Conservation (phyloP, 345 rosid species). For the Clausena lansium region DNA sequence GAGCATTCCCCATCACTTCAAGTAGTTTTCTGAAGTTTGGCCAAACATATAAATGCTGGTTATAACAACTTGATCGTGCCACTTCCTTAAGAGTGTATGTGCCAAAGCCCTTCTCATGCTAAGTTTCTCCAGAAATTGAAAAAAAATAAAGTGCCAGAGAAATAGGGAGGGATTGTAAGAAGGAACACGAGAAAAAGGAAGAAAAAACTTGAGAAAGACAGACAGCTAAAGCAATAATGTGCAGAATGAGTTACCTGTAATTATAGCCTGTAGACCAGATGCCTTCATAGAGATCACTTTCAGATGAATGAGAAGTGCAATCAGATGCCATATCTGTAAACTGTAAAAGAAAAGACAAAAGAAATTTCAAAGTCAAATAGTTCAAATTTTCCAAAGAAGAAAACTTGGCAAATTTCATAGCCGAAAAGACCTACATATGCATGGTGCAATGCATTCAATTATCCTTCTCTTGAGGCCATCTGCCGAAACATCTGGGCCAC, state of each 20-base stretch:
- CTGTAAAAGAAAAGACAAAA: conserved; percentile 38
- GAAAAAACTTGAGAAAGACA: background rate
- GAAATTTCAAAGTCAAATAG: background rate
- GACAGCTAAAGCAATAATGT: background rate
- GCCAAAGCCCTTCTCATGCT: background rate
- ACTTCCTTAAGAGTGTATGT: background rate
- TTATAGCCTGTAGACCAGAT: conserved; percentile 46
- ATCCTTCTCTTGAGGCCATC: background rate
- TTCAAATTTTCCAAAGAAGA: background rate
- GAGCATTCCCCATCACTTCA: background rate
- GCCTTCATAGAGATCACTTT: conserved; percentile 53
- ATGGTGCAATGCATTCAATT: background rate
- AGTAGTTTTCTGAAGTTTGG: background rate
- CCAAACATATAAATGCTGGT: background rate
- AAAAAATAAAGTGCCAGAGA: background rate
- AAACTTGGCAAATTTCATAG: background rate
- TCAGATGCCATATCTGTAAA: conserved; percentile 48
- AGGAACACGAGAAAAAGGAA: background rate
- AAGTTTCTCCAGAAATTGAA: background rate
- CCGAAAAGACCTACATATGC: background rate
- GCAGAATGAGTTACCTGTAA: conserved; percentile 50
- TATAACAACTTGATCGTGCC: background rate
- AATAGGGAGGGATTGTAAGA: background rate
- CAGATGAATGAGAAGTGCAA: conserved; percentile 49
- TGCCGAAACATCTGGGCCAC: background rate